Base-by-base conservation (phyloP, 139 green algal species). In the Raphidocelis subcapitata region DNA sequence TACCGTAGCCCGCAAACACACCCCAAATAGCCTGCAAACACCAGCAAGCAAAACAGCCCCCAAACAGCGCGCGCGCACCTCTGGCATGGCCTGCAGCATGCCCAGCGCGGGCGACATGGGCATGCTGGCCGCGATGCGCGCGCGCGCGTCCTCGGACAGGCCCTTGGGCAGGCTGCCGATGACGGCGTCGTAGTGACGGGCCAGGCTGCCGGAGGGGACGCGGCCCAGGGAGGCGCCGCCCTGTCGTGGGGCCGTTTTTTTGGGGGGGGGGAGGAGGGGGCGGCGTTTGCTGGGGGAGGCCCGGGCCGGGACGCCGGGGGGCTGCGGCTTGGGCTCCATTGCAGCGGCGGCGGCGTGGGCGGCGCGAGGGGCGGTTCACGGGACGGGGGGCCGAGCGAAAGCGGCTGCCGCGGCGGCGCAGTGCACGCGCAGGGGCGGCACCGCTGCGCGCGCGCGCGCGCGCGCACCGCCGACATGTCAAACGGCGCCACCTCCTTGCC, bases 131-230 rank as follows among this genome's bases (percentile, higher is more conserved):
- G 81, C 46, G 8, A 94, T 80, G 16, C 75, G 74, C 59, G 85
- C 55, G 41, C 82, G 79, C 68, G 92, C 81, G 18, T 87, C 78
- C 0, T 75, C 26, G 16, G 76, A 88, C 12, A 96, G 73, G 2
- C 77, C 89, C 24, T 84, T 84, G 31, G 91, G 91, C 63, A 96
- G 76, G 36, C 81, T 91, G 41, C 90, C 88, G 20, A 96, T 92
- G 8, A 92, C 77, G 1, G 84, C 84, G 24, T 91, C 79, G 37
- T 88, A 91, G 75, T 93, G 89, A 51, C 79, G 49, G 47, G 24
- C 56, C 44, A 67, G 26, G 49, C 57, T 74, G 24, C 46, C 59
- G 14, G 74, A 59, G 12, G 59, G 33, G 44, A 75, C 21, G 32
- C 44, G n/a, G n/a, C 24, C 36, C 16, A 78, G n/a, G 56, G 23